A percentile compares a stretch with the other conserved stretches of the same genome.
Evolutionary conservation across 2,329 filamentous ascomycete genomes (phyloP).

Genomic region (Sclerotinia subarctica): DNA sequence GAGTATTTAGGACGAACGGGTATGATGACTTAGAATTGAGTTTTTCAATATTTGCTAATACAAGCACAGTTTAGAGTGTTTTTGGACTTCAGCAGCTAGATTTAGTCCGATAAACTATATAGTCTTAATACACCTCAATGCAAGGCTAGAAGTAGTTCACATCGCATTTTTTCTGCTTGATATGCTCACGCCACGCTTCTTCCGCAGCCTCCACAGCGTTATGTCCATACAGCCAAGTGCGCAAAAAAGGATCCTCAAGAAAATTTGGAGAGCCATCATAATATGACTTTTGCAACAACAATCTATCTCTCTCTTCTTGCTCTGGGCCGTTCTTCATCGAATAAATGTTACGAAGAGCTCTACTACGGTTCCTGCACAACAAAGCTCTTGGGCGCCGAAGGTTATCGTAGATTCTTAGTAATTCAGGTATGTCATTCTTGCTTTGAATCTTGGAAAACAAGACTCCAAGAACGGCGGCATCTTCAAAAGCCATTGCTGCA

Average conservation of each 20-base stretch:
- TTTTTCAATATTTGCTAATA: not conserved
- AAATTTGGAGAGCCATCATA: slow-evolving; percentile 22
- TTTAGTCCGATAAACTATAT: not conserved
- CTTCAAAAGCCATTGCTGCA: slow-evolving; percentile 62
- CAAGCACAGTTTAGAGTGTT: not conserved
- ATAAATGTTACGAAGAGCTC: slow-evolving; percentile 5
- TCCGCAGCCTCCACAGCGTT: slow-evolving; percentile 44
- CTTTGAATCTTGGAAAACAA: slow-evolving; percentile 46
- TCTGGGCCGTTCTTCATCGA: slow-evolving; percentile 19
- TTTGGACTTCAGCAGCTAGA: not conserved
- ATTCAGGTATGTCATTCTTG: slow-evolving; percentile 45
- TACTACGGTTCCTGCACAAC: slow-evolving; percentile 8
- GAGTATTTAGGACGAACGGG: not conserved
- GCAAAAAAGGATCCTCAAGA: slow-evolving; percentile 56
- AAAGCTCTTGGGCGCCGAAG: slow-evolving; percentile 51
- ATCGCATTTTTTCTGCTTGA: not conserved
- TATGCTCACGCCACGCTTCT: not conserved
- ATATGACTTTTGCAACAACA: slow-evolving; percentile 25
- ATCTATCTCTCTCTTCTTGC: slow-evolving; percentile 19
- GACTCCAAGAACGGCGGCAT: slow-evolving; percentile 54
- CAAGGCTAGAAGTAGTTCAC: too few species aligned
- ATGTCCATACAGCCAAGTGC: slow-evolving; percentile 61
- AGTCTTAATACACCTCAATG: too few species aligned
- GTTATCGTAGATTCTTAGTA: slow-evolving; percentile 54
- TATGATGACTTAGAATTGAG: not conserved